Conservation (phyloP, 768 basidiomycete species). For the Cubamyces sp. region DNA sequence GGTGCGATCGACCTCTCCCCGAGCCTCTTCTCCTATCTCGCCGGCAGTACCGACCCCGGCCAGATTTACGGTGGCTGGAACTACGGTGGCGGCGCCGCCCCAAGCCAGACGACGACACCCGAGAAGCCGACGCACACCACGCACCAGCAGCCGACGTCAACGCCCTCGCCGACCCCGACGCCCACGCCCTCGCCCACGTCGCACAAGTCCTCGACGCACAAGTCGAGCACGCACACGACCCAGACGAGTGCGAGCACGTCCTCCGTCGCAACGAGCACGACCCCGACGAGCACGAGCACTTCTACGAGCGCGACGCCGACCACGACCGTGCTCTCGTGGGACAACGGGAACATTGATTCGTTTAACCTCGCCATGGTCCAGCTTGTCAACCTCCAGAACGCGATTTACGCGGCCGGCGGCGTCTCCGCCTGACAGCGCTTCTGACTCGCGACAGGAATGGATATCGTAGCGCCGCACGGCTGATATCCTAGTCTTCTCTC, state of each 20-base stretch:
- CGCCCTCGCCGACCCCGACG: slow-evolving; percentile 11
- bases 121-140: slow-evolving; percentile 15
- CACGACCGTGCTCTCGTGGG: slow-evolving; percentile 18
- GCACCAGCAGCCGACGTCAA: slow-evolving; percentile 3
- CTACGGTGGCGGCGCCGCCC: slow-evolving; percentile 42
- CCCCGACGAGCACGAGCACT: slow-evolving; percentile 10
- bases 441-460: too few relatives aligned
- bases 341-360: slow-evolving; percentile 26
- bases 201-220: slow-evolving; percentile 14
- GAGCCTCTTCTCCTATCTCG: slow-evolving; percentile 61
- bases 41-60: slow-evolving; percentile 44
- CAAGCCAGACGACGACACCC: slow-evolving; percentile 19
- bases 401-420: neutral
- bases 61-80: slow-evolving; percentile 66
- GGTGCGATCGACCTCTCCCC: slow-evolving; percentile 66
- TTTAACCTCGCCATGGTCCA: slow-evolving; percentile 30
- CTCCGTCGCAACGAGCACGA: slow-evolving; percentile 8
- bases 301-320: slow-evolving; percentile 21
- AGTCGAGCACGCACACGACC: slow-evolving; percentile 8
- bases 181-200: slow-evolving; percentile 15
- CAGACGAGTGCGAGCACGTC: slow-evolving; percentile 15
- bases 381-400: slow-evolving; percentile 23
- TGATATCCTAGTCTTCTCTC: too few relatives aligned
- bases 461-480: too few relatives aligned
- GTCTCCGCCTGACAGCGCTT: neutral